Conservation (phyloP, 768 basidiomycete species). For the Tulasnella sp. region DNA sequence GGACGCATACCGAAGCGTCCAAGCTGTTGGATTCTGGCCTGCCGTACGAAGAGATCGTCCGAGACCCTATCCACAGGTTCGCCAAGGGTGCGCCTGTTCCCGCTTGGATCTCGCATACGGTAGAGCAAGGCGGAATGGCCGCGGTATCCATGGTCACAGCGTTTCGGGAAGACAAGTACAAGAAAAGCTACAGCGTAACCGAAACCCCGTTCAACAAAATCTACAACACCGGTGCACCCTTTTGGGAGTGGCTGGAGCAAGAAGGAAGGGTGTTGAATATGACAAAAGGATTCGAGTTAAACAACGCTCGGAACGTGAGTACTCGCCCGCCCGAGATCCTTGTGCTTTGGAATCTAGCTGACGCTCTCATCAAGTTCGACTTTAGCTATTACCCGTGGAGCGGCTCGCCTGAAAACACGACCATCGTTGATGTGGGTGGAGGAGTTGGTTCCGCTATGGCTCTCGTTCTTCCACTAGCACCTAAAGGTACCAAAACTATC, state of each 20-base stretch:
- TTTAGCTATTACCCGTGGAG: neutral
- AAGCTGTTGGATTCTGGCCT: neutral
- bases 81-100: neutral
- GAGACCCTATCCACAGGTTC: neutral
- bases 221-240: neutral
- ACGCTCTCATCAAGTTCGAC: neutral
- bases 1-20: neutral
- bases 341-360: neutral
- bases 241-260: constrained; percentile 2
- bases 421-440: constrained; percentile 2
- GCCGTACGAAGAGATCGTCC: neutral
- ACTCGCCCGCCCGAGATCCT: neutral
- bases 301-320: neutral
- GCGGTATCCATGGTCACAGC: neutral
- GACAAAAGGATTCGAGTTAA: neutral
- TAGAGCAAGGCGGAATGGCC: neutral
- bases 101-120: neutral
- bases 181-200: neutral
- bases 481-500: neutral
- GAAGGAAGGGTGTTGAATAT: neutral
- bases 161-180: neutral
- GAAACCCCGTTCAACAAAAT: neutral
- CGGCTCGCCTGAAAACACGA: neutral
- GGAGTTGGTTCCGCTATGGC: neutral
- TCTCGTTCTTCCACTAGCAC: neutral